These are phyloP conservation scores for Pilaira anomala DNA, from an alignment of 192 early-diverging fungal genomes.

Conservation along the genomic window DNA sequence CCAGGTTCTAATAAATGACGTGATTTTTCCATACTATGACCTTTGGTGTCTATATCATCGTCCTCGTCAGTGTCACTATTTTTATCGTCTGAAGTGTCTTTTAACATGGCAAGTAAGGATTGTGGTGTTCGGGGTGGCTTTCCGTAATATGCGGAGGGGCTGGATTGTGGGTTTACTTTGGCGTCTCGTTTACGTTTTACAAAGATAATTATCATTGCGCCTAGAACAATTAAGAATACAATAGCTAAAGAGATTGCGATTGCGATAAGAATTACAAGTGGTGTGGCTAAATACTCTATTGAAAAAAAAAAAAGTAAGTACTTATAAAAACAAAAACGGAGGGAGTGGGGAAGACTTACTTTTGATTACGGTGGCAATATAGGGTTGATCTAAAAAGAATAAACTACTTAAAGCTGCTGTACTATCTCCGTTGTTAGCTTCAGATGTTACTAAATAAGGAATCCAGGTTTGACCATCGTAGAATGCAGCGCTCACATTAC, in stretches of 20 bases:
- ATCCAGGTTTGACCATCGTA: constrained; percentile 48
- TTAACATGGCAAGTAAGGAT: constrained; percentile 29
- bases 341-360: constrained; percentile 11
- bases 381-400: constrained; percentile 19
- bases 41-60: background rate
- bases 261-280: constrained; percentile 66
- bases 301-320: constrained; percentile 2
- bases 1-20: constrained; percentile 1
- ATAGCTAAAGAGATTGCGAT: constrained; percentile 61
- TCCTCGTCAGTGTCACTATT: background rate
- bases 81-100: background rate
- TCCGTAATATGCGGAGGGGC: constrained; percentile 28
- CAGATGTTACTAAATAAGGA: constrained; percentile 42
- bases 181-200: constrained; percentile 25
- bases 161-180: constrained; percentile 12
- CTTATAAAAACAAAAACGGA: background rate
- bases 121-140: constrained; percentile 33
- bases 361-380: background rate
- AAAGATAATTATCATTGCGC: constrained; percentile 52
- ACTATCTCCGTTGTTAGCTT: constrained; percentile 12
- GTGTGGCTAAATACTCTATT: constrained; percentile 42
- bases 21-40: background rate
- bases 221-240: constrained; percentile 61
- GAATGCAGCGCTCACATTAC: constrained; percentile 46
- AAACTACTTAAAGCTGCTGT: constrained; percentile 24